Evolutionary conservation across 139 green algal species (phyloP).

Genomic region (Chlamydomonas eustigma): DNA sequence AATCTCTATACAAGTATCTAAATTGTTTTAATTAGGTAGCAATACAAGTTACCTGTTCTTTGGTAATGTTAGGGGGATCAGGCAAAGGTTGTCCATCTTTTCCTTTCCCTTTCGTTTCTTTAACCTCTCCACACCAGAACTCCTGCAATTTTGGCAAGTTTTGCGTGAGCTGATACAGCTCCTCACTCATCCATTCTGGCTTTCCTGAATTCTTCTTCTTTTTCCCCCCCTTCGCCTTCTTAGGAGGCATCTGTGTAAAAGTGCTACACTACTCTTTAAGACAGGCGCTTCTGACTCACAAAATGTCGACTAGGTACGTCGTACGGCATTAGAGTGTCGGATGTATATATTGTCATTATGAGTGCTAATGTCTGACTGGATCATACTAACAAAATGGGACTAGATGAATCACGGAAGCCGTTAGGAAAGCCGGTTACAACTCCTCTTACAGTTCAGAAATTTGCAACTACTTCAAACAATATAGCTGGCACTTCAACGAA

Average conservation of each 20-base stretch:
- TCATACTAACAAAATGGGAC: too few species aligned
- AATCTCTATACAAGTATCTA: neutral
- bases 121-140: constrained; percentile 40
- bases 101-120: constrained; percentile 40
- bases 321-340: too few species aligned
- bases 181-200: constrained; percentile 35
- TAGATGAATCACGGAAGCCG: neutral
- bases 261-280: neutral
- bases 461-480: constrained; percentile 29
- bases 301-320: neutral
- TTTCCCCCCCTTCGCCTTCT: constrained; percentile 14
- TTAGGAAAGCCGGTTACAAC: constrained; percentile 16
- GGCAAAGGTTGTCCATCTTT: constrained; percentile 18
- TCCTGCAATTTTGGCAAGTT: constrained; percentile 34
- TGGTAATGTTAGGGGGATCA: constrained; percentile 25
- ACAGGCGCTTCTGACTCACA: neutral
- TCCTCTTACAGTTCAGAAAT: constrained; percentile 25
- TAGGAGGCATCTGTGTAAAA: constrained; percentile 18
- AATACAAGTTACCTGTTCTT: constrained; percentile 30
- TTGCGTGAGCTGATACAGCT: constrained; percentile 23
- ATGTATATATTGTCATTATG: too few species aligned
- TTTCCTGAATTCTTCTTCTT: constrained; percentile 28
- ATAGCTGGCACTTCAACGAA: constrained; percentile 39
- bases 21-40: neutral
- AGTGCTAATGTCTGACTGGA: too few species aligned